phyloP scores from a whole-genome alignment of 495 filamentous ascomycete species.

The Daldinia vernicosa region DNA sequence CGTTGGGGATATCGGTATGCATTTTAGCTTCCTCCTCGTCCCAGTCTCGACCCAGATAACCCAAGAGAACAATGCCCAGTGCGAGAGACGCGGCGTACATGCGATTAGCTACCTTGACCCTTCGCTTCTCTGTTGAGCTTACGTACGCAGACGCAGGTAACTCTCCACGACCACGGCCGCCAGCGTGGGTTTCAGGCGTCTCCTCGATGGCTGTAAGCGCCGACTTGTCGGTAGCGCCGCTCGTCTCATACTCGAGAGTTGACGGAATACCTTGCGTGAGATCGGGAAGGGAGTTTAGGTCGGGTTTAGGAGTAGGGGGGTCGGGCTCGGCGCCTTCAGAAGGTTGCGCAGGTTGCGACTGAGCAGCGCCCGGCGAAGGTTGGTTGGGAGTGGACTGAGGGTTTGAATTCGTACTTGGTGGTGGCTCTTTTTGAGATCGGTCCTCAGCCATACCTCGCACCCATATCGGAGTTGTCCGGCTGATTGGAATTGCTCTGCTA shows the following conservation, averaged over 20 bases:
- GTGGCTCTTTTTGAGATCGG: slow-evolving; percentile 26
- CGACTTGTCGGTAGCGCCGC: slow-evolving; percentile 56
- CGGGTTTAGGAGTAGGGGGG: slow-evolving; percentile 48
- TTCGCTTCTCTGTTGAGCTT: slow-evolving; percentile 84
- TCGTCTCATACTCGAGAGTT: slow-evolving; percentile 77
- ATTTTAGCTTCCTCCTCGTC: slow-evolving; percentile 72
- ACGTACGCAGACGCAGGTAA: slow-evolving; percentile 86
- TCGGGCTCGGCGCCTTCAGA: slow-evolving; percentile 35
- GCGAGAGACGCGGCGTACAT: slow-evolving; percentile 66
- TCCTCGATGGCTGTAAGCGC: slow-evolving; percentile 68
- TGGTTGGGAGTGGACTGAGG: slow-evolving; percentile 15
- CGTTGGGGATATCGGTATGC: slow-evolving; percentile 75
- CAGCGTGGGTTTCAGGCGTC: slow-evolving; percentile 58
- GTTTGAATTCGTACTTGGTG: slow-evolving; percentile 18
- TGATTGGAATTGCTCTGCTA: slow-evolving; percentile 15
- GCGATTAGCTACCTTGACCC: slow-evolving; percentile 73
- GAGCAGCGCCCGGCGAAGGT: slow-evolving; percentile 13
- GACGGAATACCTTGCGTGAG: slow-evolving; percentile 92
- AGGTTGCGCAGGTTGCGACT: slow-evolving; percentile 27
- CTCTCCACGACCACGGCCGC: slow-evolving; percentile 62
- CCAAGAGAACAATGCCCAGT: slow-evolving; percentile 57
- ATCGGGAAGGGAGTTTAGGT: slow-evolving; percentile 75
- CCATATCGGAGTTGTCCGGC: slow-evolving; percentile 45
- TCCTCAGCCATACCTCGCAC: slow-evolving; percentile 54
- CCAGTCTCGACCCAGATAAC: slow-evolving; percentile 86